Conservation (phyloP, 768 basidiomycete species). For the Rhizopogon vesiculosus region DNA sequence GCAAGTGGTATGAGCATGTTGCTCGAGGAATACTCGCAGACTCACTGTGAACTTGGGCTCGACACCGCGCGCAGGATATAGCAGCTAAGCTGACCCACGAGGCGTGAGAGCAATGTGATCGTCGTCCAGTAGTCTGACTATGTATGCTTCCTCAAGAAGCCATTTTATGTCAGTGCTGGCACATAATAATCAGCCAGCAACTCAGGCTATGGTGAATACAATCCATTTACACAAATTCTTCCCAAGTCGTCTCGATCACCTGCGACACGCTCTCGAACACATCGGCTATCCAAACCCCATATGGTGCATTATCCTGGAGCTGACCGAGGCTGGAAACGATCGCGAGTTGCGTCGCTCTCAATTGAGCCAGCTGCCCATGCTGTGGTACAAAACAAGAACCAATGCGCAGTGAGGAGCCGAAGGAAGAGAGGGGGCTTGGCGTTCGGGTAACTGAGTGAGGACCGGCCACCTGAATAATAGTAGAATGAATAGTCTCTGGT, state of each 20-base stretch:
- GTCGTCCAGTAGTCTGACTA: slow-evolving; percentile 27
- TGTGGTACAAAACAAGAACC: not conserved
- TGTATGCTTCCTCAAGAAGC: slow-evolving; percentile 22
- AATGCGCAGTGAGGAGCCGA: not conserved
- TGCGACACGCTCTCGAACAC: not conserved
- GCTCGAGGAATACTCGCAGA: not conserved
- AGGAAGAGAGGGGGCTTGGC: not conserved
- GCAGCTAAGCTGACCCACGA: not conserved
- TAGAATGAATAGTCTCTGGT: not conserved
- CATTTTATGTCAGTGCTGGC: slow-evolving; percentile 15
- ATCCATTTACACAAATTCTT: slow-evolving; percentile 16
- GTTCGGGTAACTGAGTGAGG: not conserved
- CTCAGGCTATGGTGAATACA: not conserved
- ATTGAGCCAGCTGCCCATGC: slow-evolving; percentile 10
- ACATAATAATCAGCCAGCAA: not conserved
- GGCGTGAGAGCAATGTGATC: slow-evolving; percentile 24
- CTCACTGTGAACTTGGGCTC: not conserved
- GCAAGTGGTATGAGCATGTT: not conserved
- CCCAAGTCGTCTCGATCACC: slow-evolving; percentile 4
- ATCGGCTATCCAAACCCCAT: slow-evolving; percentile 13
- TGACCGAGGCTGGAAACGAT: slow-evolving; percentile 15
- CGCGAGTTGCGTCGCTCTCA: slow-evolving; percentile 15
- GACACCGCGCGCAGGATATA: not conserved
- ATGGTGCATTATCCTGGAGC: slow-evolving; percentile 8
- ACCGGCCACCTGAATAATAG: not conserved